Evolutionary conservation across 2,329 filamentous ascomycete species (phyloP).

Genomic region (Phyllosticta capitalensis): DNA sequence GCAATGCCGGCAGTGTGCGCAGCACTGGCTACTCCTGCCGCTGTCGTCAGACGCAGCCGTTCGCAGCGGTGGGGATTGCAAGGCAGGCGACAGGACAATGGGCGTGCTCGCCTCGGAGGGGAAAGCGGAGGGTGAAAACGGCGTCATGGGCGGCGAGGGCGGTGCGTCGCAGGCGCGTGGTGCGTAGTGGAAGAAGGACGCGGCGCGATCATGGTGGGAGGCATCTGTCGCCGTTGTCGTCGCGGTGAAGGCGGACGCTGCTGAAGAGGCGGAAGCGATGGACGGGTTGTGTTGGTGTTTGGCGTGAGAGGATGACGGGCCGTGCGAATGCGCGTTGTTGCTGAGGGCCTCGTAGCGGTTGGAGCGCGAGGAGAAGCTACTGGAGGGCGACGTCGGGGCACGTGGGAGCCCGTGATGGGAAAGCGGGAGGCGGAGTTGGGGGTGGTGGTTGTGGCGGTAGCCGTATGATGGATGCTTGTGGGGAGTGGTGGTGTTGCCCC

Average conservation of each 20-base stretch:
- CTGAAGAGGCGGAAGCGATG: neutral
- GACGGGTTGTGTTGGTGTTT: neutral
- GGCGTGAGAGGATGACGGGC: neutral
- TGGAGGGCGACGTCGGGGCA: constrained; percentile 4
- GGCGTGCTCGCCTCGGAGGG: neutral
- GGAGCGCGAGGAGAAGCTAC: constrained; percentile 4
- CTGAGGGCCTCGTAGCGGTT: constrained; percentile 7
- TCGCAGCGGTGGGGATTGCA: neutral
- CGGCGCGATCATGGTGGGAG: neutral
- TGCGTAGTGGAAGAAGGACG: neutral
- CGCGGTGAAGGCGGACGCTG: neutral
- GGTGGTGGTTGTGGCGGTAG: constrained; percentile 1
- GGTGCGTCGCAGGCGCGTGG: constrained; percentile 16
- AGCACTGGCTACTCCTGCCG: neutral
- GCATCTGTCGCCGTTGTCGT: neutral
- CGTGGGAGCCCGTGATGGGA: constrained; percentile 9
- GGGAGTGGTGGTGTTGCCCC: neutral
- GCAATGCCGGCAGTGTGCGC: neutral
- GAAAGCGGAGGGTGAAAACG: constrained; percentile 9
- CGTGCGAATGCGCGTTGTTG: neutral
- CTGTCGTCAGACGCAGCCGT: neutral
- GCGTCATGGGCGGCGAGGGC: constrained; percentile 8
- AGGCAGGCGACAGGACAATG: neutral
- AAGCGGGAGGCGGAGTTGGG: constrained; percentile 6
- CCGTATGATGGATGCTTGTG: neutral